These are phyloP conservation scores for Saturnispora mendoncae DNA, from an alignment of 805 yeast species.

Conservation along the genomic window DNA sequence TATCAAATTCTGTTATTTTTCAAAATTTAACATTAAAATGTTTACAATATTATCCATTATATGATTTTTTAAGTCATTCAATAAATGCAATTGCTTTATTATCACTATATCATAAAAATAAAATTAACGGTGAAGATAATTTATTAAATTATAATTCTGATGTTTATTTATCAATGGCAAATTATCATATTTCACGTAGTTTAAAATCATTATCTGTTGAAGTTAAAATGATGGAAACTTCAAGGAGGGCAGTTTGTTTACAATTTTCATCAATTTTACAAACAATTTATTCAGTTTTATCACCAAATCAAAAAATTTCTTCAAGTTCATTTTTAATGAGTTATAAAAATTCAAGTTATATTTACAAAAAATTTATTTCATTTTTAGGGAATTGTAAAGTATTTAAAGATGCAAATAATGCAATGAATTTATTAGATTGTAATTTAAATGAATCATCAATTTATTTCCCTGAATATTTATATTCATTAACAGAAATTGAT, in stretches of 20 bases:
- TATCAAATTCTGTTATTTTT: constrained; percentile 4
- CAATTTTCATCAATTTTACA: constrained; percentile 11
- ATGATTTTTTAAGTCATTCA: constrained; percentile 11
- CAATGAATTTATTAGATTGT: neutral
- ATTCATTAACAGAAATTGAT: constrained; percentile 9
- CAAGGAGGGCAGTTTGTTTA: constrained; percentile 8
- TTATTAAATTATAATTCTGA: constrained; percentile 12
- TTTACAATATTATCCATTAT: constrained; percentile 5
- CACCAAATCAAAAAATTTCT: constrained; percentile 16
- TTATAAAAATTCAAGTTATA: constrained; percentile 11
- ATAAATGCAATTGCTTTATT: constrained; percentile 12
- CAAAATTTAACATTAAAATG: constrained; percentile 3
- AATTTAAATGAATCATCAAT: constrained; percentile 4
- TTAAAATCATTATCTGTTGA: constrained; percentile 13
- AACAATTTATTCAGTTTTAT: constrained; percentile 10
- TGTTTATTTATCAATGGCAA: constrained; percentile 14
- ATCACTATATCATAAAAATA: constrained; percentile 13
- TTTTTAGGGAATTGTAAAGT: constrained; percentile 5
- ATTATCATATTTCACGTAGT: constrained; percentile 16
- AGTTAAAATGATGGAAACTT: constrained; percentile 7
- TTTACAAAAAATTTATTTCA: constrained; percentile 6
- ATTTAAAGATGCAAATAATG: constrained; percentile 3
- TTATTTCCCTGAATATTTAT: constrained; percentile 16
- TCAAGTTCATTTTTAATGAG: constrained; percentile 13
- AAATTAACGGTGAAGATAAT: neutral